Evolutionary conservation across 208 protist genomes (phyloP), one percentile per base, ranked within the genome.

Genomic region (Phytomonas francai): DNA sequence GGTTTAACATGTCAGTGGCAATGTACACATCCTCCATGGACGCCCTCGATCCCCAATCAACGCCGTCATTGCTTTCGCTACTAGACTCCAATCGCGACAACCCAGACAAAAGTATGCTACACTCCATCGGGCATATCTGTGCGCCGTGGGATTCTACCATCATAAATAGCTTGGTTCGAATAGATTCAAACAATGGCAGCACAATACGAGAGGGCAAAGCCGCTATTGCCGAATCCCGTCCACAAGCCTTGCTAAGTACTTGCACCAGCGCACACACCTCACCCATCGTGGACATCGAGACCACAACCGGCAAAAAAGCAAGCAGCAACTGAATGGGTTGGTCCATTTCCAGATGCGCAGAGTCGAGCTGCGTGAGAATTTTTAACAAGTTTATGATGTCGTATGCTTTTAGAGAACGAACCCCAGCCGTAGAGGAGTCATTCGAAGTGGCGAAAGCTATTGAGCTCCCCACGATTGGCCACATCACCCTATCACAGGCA

Each of bases 61-160:
- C 16, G 59, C 22, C 12, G 64, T 16, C 8, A 29, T 59, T 30
- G 14, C 60, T 54, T 54, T 22, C 45, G 19, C 45, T 54, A 54
- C 45, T 54, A 3, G 1, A 33, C 30, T 88, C 79, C 68, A 81
- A 84, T 16, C 83, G 83, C 9, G 86, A 81, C 29, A 92, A 71
- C 45, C 62, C 78, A 16, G 79, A 72, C 22, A 92, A 56, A 16
- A 92, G 74, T 9, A 80, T 8, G 30, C 83, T 87, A 69, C 81
- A 87, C 57, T 92, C 86, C 59, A 80, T 68, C 45, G 81, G 77
- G 29, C 86, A 81, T 22, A 92, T 61, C 56, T 79, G 71, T n/a
- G 57, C 63, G 9, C 67, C 70, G 19, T 89, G 71, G 16, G 76
- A 72, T 65, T 83, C 77, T 29, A 42, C 74, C 60, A 80, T 62